A percentile compares a stretch with the other conserved stretches of the same genome.
Conservation (phyloP, 2,329 filamentous ascomycete species). For the Talaromyces sp. region DNA sequence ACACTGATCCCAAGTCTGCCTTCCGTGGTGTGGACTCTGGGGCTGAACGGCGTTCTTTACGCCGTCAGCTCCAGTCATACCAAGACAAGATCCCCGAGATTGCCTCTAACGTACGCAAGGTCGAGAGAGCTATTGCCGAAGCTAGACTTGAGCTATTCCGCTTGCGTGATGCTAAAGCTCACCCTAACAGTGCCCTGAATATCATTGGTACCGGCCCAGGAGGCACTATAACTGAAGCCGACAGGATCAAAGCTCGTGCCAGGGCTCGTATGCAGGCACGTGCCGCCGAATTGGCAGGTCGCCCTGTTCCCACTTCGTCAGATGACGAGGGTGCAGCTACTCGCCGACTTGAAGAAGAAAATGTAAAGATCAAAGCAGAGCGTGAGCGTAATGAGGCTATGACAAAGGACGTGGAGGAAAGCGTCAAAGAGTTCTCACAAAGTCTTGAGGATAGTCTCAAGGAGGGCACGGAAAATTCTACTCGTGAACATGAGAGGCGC, state of each 20-base stretch:
- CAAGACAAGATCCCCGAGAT: slow-evolving; percentile 88
- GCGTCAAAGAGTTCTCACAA: slow-evolving; percentile 80
- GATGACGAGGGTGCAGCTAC: slow-evolving; percentile 75
- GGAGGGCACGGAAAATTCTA: slow-evolving; percentile 69
- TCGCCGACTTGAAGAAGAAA: slow-evolving; percentile 86
- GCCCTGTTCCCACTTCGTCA: slow-evolving; percentile 63
- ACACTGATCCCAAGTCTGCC: slow-evolving; percentile 76
- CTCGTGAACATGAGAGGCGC: slow-evolving; percentile 82
- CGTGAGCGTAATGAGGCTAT: slow-evolving; percentile 93
- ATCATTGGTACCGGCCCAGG: slow-evolving; percentile 93
- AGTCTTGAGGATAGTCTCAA: slow-evolving; percentile 85
- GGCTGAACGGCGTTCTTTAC: slow-evolving; percentile 79
- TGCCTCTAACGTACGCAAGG: slow-evolving; percentile 84
- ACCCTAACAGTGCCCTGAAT: slow-evolving; percentile 73
- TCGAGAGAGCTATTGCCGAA: slow-evolving; percentile 90
- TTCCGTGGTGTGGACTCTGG: slow-evolving; percentile 73
- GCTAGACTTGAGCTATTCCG: slow-evolving; percentile 89
- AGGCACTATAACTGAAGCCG: slow-evolving; percentile 84
- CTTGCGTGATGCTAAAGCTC: slow-evolving; percentile 84
- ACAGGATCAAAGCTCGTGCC: slow-evolving; percentile 88
- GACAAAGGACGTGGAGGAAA: slow-evolving; percentile 95
- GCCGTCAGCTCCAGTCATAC: slow-evolving; percentile 81
- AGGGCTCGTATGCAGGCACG: slow-evolving; percentile 99
- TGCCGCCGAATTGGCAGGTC: slow-evolving; percentile 85
- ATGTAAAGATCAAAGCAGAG: slow-evolving; percentile 72